Evolutionary conservation across 2,329 filamentous ascomycete species (phyloP), one percentile per base, ranked within the genome.

Genomic region (Diaporthe caulivora): DNA sequence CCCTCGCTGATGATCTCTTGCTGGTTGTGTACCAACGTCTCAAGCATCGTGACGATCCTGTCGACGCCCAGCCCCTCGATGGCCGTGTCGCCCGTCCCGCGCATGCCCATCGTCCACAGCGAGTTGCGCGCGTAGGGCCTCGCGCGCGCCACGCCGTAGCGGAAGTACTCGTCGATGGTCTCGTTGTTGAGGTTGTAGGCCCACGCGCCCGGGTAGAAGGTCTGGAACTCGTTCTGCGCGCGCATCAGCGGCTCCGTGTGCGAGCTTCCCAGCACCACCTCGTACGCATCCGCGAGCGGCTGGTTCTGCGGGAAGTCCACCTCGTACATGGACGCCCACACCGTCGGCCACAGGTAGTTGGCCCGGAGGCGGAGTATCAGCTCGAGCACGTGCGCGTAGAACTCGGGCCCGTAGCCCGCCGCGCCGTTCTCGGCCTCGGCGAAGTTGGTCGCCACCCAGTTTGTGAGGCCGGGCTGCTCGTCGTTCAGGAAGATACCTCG

Each of bases 201-300:
- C 92, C 93, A 95, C 0, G 87, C 84, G 0, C 92, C 92, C 55
- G 89, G 82, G 73, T 86, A 89, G 60, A 87, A 88, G 0, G 81
- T 85, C 44, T 81, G 79, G 64, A 89, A 90, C 81, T 91, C 89
- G 75, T 90, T 90, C 69, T 89, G 87, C 0, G 88, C 88, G 13
- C 88, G 85, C 86, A 88, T 88, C 88, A 95, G 90, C 1, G 93
- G 93, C 81, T 95, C 93, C 1, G 90, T 94, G 80, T 95, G 93
- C 13, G 90, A 93, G 10, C 91, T 92, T 3, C 92, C 92, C 79
- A 95, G 89, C 0, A 94, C 92, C 72, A 95, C 89, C 53, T 91
- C 92, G 79, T 91, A 94, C n/a, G 92, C 92, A 77, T 95, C 91
- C 0, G 92, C 91, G 7, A 93, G 86, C 0, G 91, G 89, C 78